These are phyloP conservation scores for Monascus ruber DNA, from an alignment of 2,329 filamentous ascomycete genomes.

Conservation along the genomic window DNA sequence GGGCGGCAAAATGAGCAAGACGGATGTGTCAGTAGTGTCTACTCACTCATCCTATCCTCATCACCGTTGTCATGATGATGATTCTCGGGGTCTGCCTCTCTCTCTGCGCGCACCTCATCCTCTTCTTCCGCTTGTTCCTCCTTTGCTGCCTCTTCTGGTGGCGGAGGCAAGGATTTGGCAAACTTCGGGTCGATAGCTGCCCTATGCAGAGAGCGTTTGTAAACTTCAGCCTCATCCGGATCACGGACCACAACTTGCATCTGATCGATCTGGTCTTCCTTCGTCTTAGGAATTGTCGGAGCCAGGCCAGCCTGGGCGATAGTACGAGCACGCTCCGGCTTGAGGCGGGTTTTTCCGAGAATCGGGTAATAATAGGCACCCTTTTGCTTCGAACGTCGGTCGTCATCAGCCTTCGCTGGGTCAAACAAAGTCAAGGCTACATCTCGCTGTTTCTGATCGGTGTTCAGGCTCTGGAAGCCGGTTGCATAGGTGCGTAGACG, in stretches of 20 bases:
- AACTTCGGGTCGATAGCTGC: slow-evolving; percentile 37
- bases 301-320: slow-evolving; percentile 30
- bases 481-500: slow-evolving; percentile 52
- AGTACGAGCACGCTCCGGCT: slow-evolving; percentile 36
- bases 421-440: slow-evolving; percentile 50
- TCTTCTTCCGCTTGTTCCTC: slow-evolving; percentile 5
- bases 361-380: slow-evolving; percentile 55
- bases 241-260: slow-evolving; percentile 43
- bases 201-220: slow-evolving; percentile 34
- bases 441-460: slow-evolving; percentile 43
- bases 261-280: slow-evolving; percentile 40
- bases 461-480: slow-evolving; percentile 40
- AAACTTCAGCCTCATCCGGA: slow-evolving; percentile 38
- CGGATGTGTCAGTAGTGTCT: not conserved
- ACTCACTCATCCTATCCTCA: slow-evolving; percentile 12
- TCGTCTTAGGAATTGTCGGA: slow-evolving; percentile 26
- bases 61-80: slow-evolving; percentile 5
- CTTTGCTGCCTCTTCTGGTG: slow-evolving; percentile 12
- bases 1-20: not conserved
- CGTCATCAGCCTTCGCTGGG: slow-evolving; percentile 21
- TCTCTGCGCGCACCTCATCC: slow-evolving; percentile 1
- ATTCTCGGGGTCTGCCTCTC: slow-evolving; percentile 5
- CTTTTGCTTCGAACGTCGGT: slow-evolving; percentile 28
- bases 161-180: slow-evolving; percentile 23
- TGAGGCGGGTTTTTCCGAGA: slow-evolving; percentile 44